Conservation (phyloP, 495 filamentous ascomycete species). For the Bathelium albidoporum region DNA sequence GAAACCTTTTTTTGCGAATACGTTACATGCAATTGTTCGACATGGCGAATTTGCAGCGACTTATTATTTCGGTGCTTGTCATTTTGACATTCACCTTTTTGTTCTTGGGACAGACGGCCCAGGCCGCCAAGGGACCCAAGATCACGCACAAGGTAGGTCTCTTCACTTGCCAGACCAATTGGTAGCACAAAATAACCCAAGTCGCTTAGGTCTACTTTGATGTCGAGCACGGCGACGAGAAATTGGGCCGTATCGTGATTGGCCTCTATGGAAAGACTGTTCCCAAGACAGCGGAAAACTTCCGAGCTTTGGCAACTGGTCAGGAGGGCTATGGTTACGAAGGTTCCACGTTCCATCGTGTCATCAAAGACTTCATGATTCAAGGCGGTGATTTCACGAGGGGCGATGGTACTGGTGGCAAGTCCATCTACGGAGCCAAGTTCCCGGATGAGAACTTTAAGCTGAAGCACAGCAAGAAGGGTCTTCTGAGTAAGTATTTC, state of each 20-base stretch:
- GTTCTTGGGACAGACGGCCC: slow-evolving; percentile 58
- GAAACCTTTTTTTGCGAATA: neutral
- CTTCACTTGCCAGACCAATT: neutral
- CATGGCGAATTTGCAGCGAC: slow-evolving; percentile 48
- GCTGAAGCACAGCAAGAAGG: slow-evolving; percentile 71
- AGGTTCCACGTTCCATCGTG: slow-evolving; percentile 93
- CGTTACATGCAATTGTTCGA: slow-evolving; percentile 14
- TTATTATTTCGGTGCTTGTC: slow-evolving; percentile 58
- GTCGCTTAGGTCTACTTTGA: slow-evolving; percentile 73
- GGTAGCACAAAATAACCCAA: neutral
- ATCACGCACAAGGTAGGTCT: slow-evolving; percentile 39
- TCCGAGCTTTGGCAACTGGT: slow-evolving; percentile 89
- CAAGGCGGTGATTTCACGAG: slow-evolving; percentile 99
- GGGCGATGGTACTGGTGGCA: slow-evolving; percentile 90
- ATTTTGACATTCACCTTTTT: slow-evolving; percentile 62
- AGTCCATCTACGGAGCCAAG: slow-evolving; percentile 93
- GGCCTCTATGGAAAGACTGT: slow-evolving; percentile 97
- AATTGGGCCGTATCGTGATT: slow-evolving; percentile 76
- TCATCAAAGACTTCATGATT: slow-evolving; percentile 98
- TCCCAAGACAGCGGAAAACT: slow-evolving; percentile 97
- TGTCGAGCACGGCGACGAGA: slow-evolving; percentile 79
- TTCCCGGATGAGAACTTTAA: slow-evolving; percentile 99
- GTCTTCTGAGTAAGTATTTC: slow-evolving; percentile 45
- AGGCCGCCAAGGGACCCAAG: slow-evolving; percentile 82
- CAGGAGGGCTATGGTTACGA: slow-evolving; percentile 97